These are phyloP conservation scores for Russula brevipes DNA, from an alignment of 768 basidiomycete genomes.

Conservation along the genomic window DNA sequence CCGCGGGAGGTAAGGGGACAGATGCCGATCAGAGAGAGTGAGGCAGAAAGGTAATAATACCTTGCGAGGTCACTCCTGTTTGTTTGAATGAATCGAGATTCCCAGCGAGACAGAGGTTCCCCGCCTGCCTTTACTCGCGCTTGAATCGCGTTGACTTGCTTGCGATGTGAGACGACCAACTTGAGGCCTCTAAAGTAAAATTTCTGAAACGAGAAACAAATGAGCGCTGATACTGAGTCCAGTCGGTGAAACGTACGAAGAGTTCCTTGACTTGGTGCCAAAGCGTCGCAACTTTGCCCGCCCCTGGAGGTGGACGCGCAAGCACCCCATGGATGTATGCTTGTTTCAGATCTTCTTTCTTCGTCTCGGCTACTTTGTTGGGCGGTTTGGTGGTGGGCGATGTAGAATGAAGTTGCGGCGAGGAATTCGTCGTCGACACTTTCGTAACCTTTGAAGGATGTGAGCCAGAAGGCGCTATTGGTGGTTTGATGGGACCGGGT, in stretches of 20 bases:
- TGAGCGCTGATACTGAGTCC: conserved; percentile 5
- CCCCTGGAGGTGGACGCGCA: conserved; percentile 55
- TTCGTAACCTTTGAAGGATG: conserved; percentile 20
- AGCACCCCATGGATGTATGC: conserved; percentile 68
- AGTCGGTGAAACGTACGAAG: conserved; percentile 34
- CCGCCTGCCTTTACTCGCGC: conserved; percentile 57
- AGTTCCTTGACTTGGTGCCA: conserved; percentile 46
- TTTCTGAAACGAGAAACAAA: conserved; percentile 41
- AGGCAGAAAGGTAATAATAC: conserved; percentile 41
- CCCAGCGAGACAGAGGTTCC: conserved; percentile 56
- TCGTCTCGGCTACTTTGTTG: conserved; percentile 41
- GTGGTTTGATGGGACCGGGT: conserved; percentile 55
- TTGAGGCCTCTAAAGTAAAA: conserved; percentile 79
- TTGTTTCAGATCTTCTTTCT: conserved; percentile 57
- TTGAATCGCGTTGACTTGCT: conserved; percentile 48
- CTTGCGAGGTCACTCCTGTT: conserved; percentile 67
- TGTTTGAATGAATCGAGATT: conserved; percentile 61
- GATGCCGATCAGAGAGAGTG: neutral
- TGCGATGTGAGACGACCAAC: conserved; percentile 59
- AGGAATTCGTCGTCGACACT: conserved; percentile 18
- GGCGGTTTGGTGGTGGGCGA: conserved; percentile 15
- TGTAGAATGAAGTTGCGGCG: conserved; percentile 24
- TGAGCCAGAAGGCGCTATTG: conserved; percentile 30
- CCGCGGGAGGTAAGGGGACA: conserved; percentile 13
- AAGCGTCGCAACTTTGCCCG: conserved; percentile 50